These are phyloP conservation scores for Hyphopichia burtonii DNA, from an alignment of 1,139 yeast species.

Conservation along the genomic window DNA sequence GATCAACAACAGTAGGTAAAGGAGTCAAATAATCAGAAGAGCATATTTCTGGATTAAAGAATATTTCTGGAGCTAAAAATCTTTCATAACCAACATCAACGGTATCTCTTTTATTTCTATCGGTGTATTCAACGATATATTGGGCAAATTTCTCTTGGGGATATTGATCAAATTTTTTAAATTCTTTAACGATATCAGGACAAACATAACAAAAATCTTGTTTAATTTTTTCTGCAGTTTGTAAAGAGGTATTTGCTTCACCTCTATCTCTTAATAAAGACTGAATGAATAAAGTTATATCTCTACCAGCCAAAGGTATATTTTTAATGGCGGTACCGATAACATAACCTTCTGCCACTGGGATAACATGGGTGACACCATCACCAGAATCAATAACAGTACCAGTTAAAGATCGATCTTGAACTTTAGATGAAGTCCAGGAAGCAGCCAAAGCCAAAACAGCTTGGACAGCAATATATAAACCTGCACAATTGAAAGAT, in stretches of 20 bases:
- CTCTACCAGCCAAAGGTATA: slow-evolving; percentile 98
- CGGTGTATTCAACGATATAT: slow-evolving; percentile 78
- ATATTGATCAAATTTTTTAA: slow-evolving; percentile 89
- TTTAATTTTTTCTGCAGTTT: slow-evolving; percentile 94
- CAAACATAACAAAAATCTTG: slow-evolving; percentile 96
- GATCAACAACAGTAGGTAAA: slow-evolving; percentile 90
- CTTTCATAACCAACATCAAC: slow-evolving; percentile 98
- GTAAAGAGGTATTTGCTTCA: slow-evolving; percentile 88
- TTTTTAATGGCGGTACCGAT: slow-evolving; percentile 96
- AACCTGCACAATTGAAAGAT: slow-evolving; percentile 96
- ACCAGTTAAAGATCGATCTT: slow-evolving; percentile 94
- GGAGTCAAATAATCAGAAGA: slow-evolving; percentile 95
- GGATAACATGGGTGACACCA: slow-evolving; percentile 97
- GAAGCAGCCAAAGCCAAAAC: slow-evolving; percentile 98
- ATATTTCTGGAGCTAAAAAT: slow-evolving; percentile 96
- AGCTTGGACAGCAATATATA: slow-evolving; percentile 98
- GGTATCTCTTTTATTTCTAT: slow-evolving; percentile 59
- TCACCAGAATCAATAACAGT: slow-evolving; percentile 98
- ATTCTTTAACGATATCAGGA: slow-evolving; percentile 96
- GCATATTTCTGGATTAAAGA: slow-evolving; percentile 96
- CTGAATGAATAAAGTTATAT: slow-evolving; percentile 91
- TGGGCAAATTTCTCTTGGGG: slow-evolving; percentile 89
- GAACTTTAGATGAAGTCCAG: slow-evolving; percentile 96
- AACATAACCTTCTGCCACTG: slow-evolving; percentile 99
- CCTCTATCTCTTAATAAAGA: slow-evolving; percentile 94